Evolutionary conservation across 73 alveolate species (phyloP), one percentile per base, ranked within the genome.

Genomic region (Stentor coeruleus): DNA sequence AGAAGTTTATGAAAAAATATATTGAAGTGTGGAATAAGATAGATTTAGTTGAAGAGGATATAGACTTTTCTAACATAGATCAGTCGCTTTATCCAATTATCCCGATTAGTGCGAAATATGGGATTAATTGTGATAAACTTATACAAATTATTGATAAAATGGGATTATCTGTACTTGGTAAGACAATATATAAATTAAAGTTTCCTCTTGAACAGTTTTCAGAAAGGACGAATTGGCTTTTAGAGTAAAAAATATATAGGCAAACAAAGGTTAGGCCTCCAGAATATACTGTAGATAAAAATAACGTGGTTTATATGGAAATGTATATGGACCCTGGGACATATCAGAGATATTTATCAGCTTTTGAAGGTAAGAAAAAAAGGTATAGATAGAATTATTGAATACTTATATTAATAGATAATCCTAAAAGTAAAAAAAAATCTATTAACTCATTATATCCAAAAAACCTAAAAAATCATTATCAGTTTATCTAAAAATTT

Each of bases 1-100:
- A 84, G 6, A 74, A 86, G 49, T 72, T 92, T 59, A 66, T 57
- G 2, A 83, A 79, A 31, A 88, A 85, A 31, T 93, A 91, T 85
- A 59, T 94, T 42, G 98, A 94, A 85, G 95, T 94, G 0, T 94
- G 98, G 98, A 94, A 94, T 84, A 94, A 94, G 74, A 82, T 90
- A 6, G 98, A 94, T 66, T 66, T 66, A 66, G 15, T 66, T 66
- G 79, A 66, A 26, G 33, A 20, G 14, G 79, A 66, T 1, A 0
- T 33, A 20, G 15, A 26, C 11, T 1, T 66, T 3, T 28, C 38
- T 36, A 59, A 72, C 6, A 59, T 84, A 40, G 74, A 42, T 11
- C 35, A 83, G 30, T 83, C 85, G 3, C 86, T 59, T 36, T 87
- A 82, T 84, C 92, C 92, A 6, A 85, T 87, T 20, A 88, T 87